Conservation (phyloP, 148 eudicot species). For the Beta vulgaris region DNA sequence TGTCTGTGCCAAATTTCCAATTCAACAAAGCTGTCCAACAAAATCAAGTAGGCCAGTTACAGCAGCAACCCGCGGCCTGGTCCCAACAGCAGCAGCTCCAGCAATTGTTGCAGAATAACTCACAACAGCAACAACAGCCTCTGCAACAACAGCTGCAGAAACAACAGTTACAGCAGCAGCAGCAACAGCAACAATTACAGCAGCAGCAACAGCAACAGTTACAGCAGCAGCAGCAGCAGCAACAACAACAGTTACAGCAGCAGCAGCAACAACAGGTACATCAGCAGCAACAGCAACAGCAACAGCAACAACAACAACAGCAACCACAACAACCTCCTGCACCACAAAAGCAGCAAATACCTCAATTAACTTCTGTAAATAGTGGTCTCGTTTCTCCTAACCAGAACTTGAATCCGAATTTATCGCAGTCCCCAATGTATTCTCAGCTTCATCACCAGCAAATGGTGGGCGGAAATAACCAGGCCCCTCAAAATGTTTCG, state of each 20-base stretch:
- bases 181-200: slow-evolving; percentile 43
- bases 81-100: slow-evolving; percentile 70
- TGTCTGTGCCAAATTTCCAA: slow-evolving; percentile 52
- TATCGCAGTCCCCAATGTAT: slow-evolving; percentile 39
- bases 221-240: slow-evolving; percentile 23
- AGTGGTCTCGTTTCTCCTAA: slow-evolving; percentile 41
- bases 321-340: slow-evolving; percentile 31
- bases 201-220: slow-evolving; percentile 26
- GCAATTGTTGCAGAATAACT: slow-evolving; percentile 43
- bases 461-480: slow-evolving; percentile 39
- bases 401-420: slow-evolving; percentile 51
- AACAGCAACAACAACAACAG: slow-evolving; percentile 29
- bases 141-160: slow-evolving; percentile 34
- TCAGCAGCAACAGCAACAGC: slow-evolving; percentile 28
- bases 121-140: slow-evolving; percentile 35
- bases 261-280: slow-evolving; percentile 29
- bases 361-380: slow-evolving; percentile 42
- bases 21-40: slow-evolving; percentile 59
- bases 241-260: slow-evolving; percentile 29
- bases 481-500: slow-evolving; percentile 40
- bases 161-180: slow-evolving; percentile 35
- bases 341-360: slow-evolving; percentile 43
- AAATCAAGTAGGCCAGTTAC: slow-evolving; percentile 48
- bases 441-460: slow-evolving; percentile 75
- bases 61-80: slow-evolving; percentile 53